Evolutionary conservation across 106 monocot genomes (phyloP).

Genomic region (Gastrodia elata): DNA sequence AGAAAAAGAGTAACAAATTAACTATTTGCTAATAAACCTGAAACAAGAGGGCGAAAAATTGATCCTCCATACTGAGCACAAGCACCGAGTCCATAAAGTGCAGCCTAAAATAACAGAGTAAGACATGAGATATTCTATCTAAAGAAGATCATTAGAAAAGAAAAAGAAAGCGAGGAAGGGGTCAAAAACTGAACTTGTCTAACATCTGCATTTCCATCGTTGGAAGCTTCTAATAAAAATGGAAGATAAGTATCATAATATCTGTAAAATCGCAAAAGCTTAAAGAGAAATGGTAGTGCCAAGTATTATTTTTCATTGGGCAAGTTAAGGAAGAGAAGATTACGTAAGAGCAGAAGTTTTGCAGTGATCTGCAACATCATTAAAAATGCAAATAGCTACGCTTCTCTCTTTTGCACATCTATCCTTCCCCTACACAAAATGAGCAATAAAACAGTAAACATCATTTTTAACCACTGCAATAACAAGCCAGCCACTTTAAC

Average conservation of each 20-base stretch:
- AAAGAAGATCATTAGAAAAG: background rate
- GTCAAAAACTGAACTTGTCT: slow-evolving; percentile 45
- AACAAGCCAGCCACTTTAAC: too few species aligned
- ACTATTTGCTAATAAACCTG: slow-evolving; percentile 35
- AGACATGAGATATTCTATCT: background rate
- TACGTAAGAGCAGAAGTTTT: slow-evolving; percentile 80
- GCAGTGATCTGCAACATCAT: slow-evolving; percentile 95
- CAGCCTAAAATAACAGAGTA: slow-evolving; percentile 44
- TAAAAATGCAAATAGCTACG: slow-evolving; percentile 91
- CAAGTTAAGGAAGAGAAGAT: background rate
- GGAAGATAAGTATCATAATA: slow-evolving; percentile 90
- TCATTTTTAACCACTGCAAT: too few species aligned
- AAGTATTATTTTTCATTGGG: slow-evolving; percentile 1
- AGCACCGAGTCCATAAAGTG: slow-evolving; percentile 89
- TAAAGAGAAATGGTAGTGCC: background rate
- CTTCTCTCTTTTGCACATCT: slow-evolving; percentile 83
- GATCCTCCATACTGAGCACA: slow-evolving; percentile 86
- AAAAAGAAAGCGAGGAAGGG: background rate
- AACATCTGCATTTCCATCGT: slow-evolving; percentile 80
- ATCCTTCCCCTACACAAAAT: slow-evolving; percentile 66
- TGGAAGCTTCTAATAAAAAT: slow-evolving; percentile 83
- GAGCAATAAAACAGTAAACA: too few species aligned
- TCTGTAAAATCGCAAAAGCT: slow-evolving; percentile 19
- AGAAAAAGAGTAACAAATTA: background rate
- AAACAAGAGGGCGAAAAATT: slow-evolving; percentile 71